Base-by-base conservation (phyloP, 2,329 filamentous ascomycete genomes). In the Trichoderma gracile region DNA sequence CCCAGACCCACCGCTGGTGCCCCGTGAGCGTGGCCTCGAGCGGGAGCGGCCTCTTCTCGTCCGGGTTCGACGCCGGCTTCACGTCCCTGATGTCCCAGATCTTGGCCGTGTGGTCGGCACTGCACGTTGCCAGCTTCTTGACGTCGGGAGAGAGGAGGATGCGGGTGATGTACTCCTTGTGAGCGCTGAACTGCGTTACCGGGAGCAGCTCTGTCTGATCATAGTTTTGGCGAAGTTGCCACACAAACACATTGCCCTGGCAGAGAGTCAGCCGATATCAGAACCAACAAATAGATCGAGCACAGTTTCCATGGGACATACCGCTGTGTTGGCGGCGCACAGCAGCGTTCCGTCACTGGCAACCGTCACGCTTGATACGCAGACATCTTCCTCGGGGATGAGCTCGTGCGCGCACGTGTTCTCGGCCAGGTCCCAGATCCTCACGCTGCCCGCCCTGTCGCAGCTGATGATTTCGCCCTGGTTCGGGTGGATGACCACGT, bases 401-500 rank as follows among this genome's bases (percentile, higher is more conserved):
- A 99, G 84, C 78, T 98, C 92, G 76, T 98, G 94, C 0, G 91
- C 93, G 81, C 95, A 99, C 72, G 93, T 96, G 75, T 97, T 98
- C 83, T 98, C 93, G 9, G 93, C 93, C 64, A 99, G 78, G 73
- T 99, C 95, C 95, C 95, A 99, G 68, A 99, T 91, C 46, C 94
- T 84, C 66, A 99, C 92, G 75, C 93, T 96, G 54, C 95, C 95
- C 54, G 90, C 89, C 40, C 94, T 88, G 76, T 99, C 95, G 75
- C 94, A 97, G 76, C 92, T 96, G 73, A 99, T 97, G 67, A 99
- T 89, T 80, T 99, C 95, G 66, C 94, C 95, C 80, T 99, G 95
- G 74, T 99, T 99, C 0, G 95, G 95, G 76, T 99, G 95, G 64
- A 99, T 99, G n/a, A 98, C 95, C 9, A 99, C 95, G 77, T 99